Evolutionary conservation across 139 green algal genomes (phyloP).

Genomic region (Pleodorina starrii): DNA sequence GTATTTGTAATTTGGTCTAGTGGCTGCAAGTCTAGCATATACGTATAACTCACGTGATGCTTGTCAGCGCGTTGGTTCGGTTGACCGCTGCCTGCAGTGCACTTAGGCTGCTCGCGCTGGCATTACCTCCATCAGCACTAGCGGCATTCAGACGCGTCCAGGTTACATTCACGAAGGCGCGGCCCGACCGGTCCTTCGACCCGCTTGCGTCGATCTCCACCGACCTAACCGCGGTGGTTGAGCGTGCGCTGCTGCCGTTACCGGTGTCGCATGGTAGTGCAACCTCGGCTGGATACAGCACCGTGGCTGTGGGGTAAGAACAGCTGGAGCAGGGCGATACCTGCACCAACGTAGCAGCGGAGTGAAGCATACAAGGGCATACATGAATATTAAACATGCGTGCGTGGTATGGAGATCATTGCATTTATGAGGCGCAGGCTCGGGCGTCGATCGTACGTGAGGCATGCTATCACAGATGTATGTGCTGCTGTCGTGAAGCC

Average conservation of each 20-base stretch:
- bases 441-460: too few relatives aligned
- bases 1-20: not conserved
- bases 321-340: not conserved
- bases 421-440: too few relatives aligned
- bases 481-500: too few relatives aligned
- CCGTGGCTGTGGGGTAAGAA: not conserved
- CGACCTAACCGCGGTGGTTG: not conserved
- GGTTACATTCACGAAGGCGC: not conserved
- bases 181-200: not conserved
- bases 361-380: too few relatives aligned
- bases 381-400: too few relatives aligned
- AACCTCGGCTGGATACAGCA: not conserved
- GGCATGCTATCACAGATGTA: too few relatives aligned
- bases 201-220: not conserved
- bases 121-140: not conserved
- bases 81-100: not conserved
- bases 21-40: too few relatives aligned
- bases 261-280: not conserved
- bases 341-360: not conserved
- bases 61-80: slow-evolving; percentile 1
- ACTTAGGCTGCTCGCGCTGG: not conserved
- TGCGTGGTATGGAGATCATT: too few relatives aligned
- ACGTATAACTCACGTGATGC: not conserved
- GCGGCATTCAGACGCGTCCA: not conserved
- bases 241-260: not conserved